Evolutionary conservation across 23 red algal species (phyloP), one percentile per base, ranked within the genome.

Genomic region (Gracilaria vermiculophylla): DNA sequence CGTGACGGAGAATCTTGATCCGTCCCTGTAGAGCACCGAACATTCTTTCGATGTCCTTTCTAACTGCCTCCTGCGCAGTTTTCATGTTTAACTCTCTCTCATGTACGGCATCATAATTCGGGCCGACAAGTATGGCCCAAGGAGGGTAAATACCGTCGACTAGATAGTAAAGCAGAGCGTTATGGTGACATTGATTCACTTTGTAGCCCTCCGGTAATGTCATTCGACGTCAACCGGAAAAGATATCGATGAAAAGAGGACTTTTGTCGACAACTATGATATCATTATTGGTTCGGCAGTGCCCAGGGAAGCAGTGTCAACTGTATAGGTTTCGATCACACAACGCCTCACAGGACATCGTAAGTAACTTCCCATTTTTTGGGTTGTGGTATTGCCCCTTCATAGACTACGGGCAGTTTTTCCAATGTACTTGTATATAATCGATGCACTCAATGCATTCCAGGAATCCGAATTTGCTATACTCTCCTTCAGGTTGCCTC

Each of bases 1-100:
- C 56, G 17, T 79, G 36, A 23, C 87, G 0, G 10, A 81, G 13
- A 12, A 80, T 66, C 21, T 81, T 50, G 20, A 91, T 69, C n/a
- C 61, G 75, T 12, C 76, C 77, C 47, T 82, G 77, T 80, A 66
- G 48, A 20, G 13, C 19, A 57, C 70, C 85, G 44, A 60, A 77
- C 35, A 79, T 44, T 4, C 74, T 71, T 53, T 90, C 74, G 20
- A 90, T 80, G 1, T 90, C 74, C 37, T 90, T 90, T 44, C 72
- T 17, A 13, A 28, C 40, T 41, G 15, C 42, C 50, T 67, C 73
- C 47, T 90, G 85, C 20, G 1, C 21, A 24, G 27, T 49, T 5
- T 31, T 90, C 23, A 64, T 79, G 72, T 21, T 62, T 32, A 10
- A 0, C 40, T 79, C 85, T 20, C 42, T 13, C 29, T 78, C 70